These are phyloP conservation scores for Rutstroemia sp. DNA, from an alignment of 2,329 filamentous ascomycete species.

Conservation along the genomic window DNA sequence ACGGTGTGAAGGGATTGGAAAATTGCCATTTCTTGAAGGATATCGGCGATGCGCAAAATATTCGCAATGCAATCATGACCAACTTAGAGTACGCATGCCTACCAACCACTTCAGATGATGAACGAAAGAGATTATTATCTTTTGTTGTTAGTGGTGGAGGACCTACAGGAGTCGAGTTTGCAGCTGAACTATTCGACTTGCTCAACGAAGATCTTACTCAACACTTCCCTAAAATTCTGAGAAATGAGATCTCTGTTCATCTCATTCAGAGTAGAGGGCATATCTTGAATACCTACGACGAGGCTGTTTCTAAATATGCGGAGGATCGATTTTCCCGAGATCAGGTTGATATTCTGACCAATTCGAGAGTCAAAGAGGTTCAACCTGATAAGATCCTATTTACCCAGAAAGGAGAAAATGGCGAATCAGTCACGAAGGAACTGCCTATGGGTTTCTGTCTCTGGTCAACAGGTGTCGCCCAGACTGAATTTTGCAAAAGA, in stretches of 20 bases:
- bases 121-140: conserved; percentile 78
- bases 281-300: conserved; percentile 97
- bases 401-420: conserved; percentile 70
- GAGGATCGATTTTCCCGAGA: conserved; percentile 88
- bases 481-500: conserved; percentile 70
- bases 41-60: conserved; percentile 82
- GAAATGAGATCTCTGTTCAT: conserved; percentile 96
- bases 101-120: conserved; percentile 85
- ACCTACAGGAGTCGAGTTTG: conserved; percentile 95
- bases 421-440: conserved; percentile 76
- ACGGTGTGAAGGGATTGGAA: conserved; percentile 91
- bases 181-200: conserved; percentile 91
- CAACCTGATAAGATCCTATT: conserved; percentile 78
- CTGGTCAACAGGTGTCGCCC: conserved; percentile 94
- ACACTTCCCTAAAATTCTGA: conserved; percentile 80
- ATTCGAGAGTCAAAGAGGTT: conserved; percentile 88
- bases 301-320: conserved; percentile 85
- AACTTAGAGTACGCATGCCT: conserved; percentile 88
- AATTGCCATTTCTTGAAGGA: conserved; percentile 94
- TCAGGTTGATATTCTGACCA: conserved; percentile 84
- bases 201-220: conserved; percentile 86
- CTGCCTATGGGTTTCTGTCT: conserved; percentile 93
- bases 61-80: conserved; percentile 79
- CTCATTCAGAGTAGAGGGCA: conserved; percentile 91
- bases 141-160: conserved; percentile 96